Evolutionary conservation across 345 rosid species (phyloP).

Genomic region (Physaria fendleri): DNA sequence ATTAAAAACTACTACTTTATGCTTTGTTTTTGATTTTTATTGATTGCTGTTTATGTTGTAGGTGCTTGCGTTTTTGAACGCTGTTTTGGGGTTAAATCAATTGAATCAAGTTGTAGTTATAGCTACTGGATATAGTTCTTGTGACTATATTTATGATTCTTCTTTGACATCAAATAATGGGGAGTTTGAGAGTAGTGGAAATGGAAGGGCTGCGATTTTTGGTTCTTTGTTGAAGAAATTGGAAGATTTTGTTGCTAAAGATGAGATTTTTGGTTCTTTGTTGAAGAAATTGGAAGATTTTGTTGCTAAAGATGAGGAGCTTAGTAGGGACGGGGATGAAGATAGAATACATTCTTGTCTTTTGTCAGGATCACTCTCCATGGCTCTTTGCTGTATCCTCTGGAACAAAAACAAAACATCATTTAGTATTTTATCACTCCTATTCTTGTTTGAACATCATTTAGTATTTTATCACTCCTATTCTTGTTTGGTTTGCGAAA

Average conservation of each 20-base stretch:
- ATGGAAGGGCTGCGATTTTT: slow-evolving; percentile 47
- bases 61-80: slow-evolving; percentile 83
- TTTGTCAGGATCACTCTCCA: slow-evolving; percentile 83
- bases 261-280: slow-evolving; percentile 39
- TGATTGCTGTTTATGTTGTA: slow-evolving; percentile 14
- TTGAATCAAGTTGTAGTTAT: slow-evolving; percentile 79
- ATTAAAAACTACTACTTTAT: no score
- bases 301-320: slow-evolving; percentile 55
- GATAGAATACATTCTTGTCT: slow-evolving; percentile 53
- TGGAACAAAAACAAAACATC: not conserved
- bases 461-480: not conserved
- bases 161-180: slow-evolving; percentile 33
- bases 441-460: not conserved
- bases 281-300: slow-evolving; percentile 66
- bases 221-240: slow-evolving; percentile 48
- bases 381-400: slow-evolving; percentile 99
- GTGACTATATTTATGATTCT: slow-evolving; percentile 75
- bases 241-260: slow-evolving; percentile 56
- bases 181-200: slow-evolving; percentile 40
- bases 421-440: not conserved
- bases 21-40: not conserved
- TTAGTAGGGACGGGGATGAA: slow-evolving; percentile 34
- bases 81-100: slow-evolving; percentile 64
- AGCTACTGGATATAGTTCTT: slow-evolving; percentile 76
- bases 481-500: not conserved